Base-by-base conservation (phyloP, 202 grass and related monocot genomes). In the Saccharum hybrid region DNA sequence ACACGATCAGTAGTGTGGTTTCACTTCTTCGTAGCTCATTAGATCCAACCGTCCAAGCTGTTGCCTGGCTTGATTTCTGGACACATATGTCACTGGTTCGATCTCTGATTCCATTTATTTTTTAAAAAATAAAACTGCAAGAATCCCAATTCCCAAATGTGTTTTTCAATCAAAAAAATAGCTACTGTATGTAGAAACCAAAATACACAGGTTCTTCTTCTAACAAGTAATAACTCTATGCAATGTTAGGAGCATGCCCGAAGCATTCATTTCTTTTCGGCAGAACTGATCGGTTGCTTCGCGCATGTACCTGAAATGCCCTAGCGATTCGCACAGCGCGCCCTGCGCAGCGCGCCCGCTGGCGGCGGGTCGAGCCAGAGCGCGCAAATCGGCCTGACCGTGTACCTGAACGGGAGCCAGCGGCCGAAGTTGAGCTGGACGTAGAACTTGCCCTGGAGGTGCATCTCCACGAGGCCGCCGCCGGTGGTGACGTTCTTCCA, bases 341-440 rank as follows among this genome's bases (percentile, higher is more conserved):
- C 86, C 77, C 66, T 63, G 2, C 83, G 66, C 39, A 94, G 78
- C 16, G 21, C 76, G 19, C 94, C 94, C 19, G 31, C 82, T 13
- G 94, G 94, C 30, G 92, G 95, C 28, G 86, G 81, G 8, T 88
- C 73, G 41, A 93, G 26, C 66, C 72, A 62, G 69, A 94, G 75
- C 41, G 63, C 16, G 63, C 92, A 97, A 0, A 19, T 63, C 0
- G 48, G 85, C 43, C 79, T 7, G 37, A 89, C 54, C 90, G 79
- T 88, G 62, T 92, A 94, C 10, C 23, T 86, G 87, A 71, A 93
- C 22, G 79, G 87, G 4, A 89, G 22, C 90, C 86, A 90, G 18
- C 34, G 62, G 2, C 90, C 90, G 39, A 97, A 88, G 76, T 92
- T 78, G 72, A 91, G 84, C 88, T 86, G 88, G 8, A 78, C 88